These are phyloP conservation scores for Yamadazyma tumulicola DNA, from an alignment of 805 yeast genomes.

Conservation along the genomic window DNA sequence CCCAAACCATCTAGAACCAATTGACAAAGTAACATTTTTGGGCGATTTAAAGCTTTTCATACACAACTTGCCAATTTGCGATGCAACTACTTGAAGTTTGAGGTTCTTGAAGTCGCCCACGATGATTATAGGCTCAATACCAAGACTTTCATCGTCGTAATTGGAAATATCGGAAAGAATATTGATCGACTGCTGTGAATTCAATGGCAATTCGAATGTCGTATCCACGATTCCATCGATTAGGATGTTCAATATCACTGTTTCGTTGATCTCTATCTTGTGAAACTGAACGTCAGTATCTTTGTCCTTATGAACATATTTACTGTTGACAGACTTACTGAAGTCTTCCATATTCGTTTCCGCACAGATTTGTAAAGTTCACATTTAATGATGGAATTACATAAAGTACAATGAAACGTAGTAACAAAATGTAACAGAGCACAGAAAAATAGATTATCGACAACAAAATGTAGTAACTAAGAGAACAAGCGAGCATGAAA, in stretches of 20 bases:
- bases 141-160: constrained; percentile 18
- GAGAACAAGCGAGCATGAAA: no score
- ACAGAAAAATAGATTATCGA: no score
- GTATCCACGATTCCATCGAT: constrained; percentile 48
- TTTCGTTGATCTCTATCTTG: constrained; percentile 35
- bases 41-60: constrained; percentile 26
- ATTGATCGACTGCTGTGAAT: constrained; percentile 20
- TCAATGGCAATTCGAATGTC: constrained; percentile 42
- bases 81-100: constrained; percentile 46
- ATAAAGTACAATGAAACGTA: no score
- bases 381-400: no score
- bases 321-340: neutral
- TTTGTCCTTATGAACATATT: no score
- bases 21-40: constrained; percentile 40
- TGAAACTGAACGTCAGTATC: constrained; percentile 18
- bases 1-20: constrained; percentile 48
- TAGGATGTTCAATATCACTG: constrained; percentile 35
- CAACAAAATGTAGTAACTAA: no score
- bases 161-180: constrained; percentile 13
- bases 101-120: constrained; percentile 47
- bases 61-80: constrained; percentile 45
- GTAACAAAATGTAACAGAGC: no score
- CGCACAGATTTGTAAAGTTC: no score
- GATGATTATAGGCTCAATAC: constrained; percentile 44
- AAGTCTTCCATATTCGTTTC: neutral